These are phyloP conservation scores for Crithidia thermophila DNA, from an alignment of 208 protist species.

Conservation along the genomic window DNA sequence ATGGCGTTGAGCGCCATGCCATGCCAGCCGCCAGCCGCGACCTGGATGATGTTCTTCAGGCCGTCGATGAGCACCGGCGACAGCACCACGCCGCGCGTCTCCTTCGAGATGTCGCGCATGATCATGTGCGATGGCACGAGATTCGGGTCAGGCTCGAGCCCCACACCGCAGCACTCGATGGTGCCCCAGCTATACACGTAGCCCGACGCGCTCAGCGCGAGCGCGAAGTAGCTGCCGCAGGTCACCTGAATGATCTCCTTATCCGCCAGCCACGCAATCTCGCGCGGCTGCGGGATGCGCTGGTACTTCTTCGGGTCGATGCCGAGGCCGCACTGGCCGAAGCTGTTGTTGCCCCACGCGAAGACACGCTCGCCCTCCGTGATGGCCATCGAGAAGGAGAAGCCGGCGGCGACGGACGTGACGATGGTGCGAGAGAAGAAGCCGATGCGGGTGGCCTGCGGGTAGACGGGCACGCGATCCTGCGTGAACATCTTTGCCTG, in stretches of 20 bases:
- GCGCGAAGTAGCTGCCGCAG: slow-evolving; percentile 82
- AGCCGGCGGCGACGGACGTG: slow-evolving; percentile 58
- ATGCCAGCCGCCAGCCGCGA: slow-evolving; percentile 79
- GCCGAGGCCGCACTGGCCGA: slow-evolving; percentile 80
- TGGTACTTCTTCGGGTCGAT: slow-evolving; percentile 56
- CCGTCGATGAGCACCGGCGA: slow-evolving; percentile 52
- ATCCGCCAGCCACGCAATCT: slow-evolving; percentile 74
- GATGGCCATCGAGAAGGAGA: slow-evolving; percentile 63
- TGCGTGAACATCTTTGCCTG: slow-evolving; percentile 55
- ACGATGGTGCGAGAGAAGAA: slow-evolving; percentile 64
- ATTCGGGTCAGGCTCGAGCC: slow-evolving; percentile 48
- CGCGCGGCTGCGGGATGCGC: slow-evolving; percentile 56
- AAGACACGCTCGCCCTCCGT: slow-evolving; percentile 78
- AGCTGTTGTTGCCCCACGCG: slow-evolving; percentile 85
- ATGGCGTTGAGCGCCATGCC: slow-evolving; percentile 73
- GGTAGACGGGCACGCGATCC: slow-evolving; percentile 67
- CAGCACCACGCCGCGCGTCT: slow-evolving; percentile 54
- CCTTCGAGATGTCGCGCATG: slow-evolving; percentile 45
- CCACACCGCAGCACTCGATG: slow-evolving; percentile 83
- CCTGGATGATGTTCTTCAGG: slow-evolving; percentile 60
- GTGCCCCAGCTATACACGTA: slow-evolving; percentile 84
- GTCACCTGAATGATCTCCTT: slow-evolving; percentile 82
- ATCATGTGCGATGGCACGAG: slow-evolving; percentile 55
- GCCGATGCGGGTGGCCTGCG: slow-evolving; percentile 62
- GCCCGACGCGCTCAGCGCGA: slow-evolving; percentile 65